Percentiles rank a stretch among this genome's conserved stretches.
Conservation (phyloP, 2,329 filamentous ascomycete species). For the Cryphonectria carpinicola region DNA sequence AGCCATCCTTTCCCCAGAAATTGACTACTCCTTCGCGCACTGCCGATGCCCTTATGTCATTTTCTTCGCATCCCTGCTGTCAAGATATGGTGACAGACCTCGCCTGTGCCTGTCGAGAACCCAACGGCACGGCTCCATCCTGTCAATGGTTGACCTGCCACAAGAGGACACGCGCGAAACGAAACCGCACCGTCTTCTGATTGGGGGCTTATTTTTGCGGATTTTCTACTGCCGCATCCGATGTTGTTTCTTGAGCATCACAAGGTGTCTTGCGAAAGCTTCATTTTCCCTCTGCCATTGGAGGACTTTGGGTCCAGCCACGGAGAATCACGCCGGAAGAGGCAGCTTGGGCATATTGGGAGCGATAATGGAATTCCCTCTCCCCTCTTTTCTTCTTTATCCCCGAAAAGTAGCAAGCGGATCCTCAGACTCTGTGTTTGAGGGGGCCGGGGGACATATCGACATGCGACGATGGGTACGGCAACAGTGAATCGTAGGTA, state of each 20-base stretch:
- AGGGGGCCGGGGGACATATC: background rate
- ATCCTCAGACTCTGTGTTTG: background rate
- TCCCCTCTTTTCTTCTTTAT: background rate
- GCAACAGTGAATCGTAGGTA: background rate
- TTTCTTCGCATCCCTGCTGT: background rate
- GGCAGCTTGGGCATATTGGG: constrained; percentile 3
- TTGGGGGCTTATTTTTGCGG: constrained; percentile 9
- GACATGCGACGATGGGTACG: background rate
- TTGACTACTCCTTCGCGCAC: background rate
- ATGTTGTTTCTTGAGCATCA: background rate
- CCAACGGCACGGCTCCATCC: background rate
- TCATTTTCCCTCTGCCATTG: constrained; percentile 14
- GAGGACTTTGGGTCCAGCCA: constrained; percentile 12
- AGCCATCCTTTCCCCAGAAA: background rate
- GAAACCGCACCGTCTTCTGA: background rate
- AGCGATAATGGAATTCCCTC: too few species aligned
- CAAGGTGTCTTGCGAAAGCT: constrained; percentile 1
- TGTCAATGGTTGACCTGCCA: background rate
- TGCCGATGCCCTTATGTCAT: background rate
- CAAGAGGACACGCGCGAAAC: constrained; percentile 5
- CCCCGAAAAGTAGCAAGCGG: background rate
- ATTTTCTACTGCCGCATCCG: background rate
- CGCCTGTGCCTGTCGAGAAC: background rate
- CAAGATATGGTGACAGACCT: background rate
- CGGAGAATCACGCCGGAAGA: constrained; percentile 10